Base-by-base conservation (phyloP, 352 stramenopile genomes). In the Pythium myriotylum region DNA sequence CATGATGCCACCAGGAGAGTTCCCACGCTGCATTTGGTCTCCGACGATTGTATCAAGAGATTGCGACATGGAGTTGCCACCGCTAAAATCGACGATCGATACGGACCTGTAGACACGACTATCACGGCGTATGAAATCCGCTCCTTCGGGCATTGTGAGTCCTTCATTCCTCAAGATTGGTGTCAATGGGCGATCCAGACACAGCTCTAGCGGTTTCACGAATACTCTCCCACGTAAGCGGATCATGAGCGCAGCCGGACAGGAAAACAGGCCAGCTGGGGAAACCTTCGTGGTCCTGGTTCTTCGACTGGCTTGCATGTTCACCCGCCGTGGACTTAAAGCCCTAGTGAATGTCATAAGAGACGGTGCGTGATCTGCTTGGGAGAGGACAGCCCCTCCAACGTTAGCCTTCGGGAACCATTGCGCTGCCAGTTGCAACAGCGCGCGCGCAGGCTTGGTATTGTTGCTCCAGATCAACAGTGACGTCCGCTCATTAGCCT, bases 391-490 rank as follows among this genome's bases (percentile, higher is more conserved):
- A 0, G 40, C 74, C 0, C 82, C 82, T 16, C 76, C 65, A 29
- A 91, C 50, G 3, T 68, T 29, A 8, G 71, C 69, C 22, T 33
- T 41, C 3, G 80, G 68, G 61, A 77, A 67, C 76, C 76, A 83
- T 32, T 72, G 35, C 3, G 59, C 49, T 20, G 84, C 47, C 16
- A 76, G 54, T 6, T 45, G 42, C 13, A 79, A 40, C 9, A 91
- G 58, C n/a, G 79, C 67, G 29, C 65, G 61, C 8, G 78, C 71
- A 19, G 79, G 79, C 51, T 76, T 75, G 14, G 67, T 54, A 54
- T 88, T 88, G 20, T 74, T 74, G 45, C 78, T 77, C 50, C 83
- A 86, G 16, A 88, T n/a, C 37, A 89, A 32, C 35, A 88, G 76
- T 22, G 73, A 86, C n/a, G 77, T 70, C 2, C 40, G 35, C 1